Evolutionary conservation across 2,329 filamentous ascomycete species (phyloP).

Genomic region (Trichoderma arundinaceum): DNA sequence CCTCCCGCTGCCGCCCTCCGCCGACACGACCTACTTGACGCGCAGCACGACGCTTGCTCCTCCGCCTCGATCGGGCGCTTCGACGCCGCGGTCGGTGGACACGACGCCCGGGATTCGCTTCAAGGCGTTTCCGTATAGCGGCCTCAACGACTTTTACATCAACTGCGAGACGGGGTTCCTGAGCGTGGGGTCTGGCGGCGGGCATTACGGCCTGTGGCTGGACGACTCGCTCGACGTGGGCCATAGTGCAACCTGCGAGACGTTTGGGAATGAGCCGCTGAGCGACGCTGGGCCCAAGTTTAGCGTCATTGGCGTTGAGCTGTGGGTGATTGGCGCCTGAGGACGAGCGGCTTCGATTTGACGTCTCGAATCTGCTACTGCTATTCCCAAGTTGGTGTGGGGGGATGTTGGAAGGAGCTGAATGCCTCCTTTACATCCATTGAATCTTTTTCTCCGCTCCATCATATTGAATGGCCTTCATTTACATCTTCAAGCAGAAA

Average conservation of each 20-base stretch:
- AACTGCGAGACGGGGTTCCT: constrained; percentile 86
- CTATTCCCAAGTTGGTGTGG: too few species aligned
- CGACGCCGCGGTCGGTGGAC: constrained; percentile 60
- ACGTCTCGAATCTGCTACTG: too few species aligned
- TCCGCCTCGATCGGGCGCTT: constrained; percentile 36
- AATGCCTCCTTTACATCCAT: background rate
- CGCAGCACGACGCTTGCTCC: constrained; percentile 49
- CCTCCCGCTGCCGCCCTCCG: constrained; percentile 57
- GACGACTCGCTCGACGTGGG: constrained; percentile 84
- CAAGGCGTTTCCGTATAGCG: constrained; percentile 96
- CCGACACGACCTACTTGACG: constrained; percentile 55
- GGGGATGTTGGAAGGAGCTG: constrained; percentile 2
- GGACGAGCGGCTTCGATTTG: background rate
- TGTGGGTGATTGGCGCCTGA: constrained; percentile 82
- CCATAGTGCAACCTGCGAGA: constrained; percentile 81
- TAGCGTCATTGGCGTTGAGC: constrained; percentile 84
- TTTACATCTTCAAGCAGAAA: background rate
- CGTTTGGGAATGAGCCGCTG: constrained; percentile 92
- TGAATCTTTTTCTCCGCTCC: background rate
- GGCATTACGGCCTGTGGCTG: constrained; percentile 92
- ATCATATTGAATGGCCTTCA: background rate
- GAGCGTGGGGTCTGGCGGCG: constrained; percentile 85
- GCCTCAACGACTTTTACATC: constrained; percentile 95
- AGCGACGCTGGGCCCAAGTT: constrained; percentile 95
- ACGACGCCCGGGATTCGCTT: constrained; percentile 69